Evolutionary conservation across 768 basidiomycete species (phyloP).

Genomic region (Gloeostereum incarnatum): DNA sequence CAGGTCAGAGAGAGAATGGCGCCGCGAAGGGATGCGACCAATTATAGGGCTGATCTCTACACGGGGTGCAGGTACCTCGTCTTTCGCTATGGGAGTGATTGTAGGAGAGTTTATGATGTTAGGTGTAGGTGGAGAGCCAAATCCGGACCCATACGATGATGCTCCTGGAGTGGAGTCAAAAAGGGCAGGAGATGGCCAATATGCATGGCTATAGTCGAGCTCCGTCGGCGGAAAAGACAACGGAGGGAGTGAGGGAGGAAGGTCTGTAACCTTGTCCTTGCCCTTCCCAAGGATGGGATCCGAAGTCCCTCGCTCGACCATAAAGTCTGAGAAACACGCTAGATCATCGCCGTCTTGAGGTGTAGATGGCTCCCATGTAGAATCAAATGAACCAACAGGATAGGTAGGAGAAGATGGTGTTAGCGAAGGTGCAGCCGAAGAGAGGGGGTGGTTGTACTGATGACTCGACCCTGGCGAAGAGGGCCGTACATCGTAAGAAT

Average conservation of each 20-base stretch:
- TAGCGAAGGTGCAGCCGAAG: too few species aligned
- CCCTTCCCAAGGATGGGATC: conserved; percentile 22
- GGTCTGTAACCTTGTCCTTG: conserved; percentile 48
- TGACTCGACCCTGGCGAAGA: conserved; percentile 9
- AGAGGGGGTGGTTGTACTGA: too few species aligned
- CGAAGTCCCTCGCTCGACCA: too few species aligned
- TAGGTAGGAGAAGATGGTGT: too few species aligned
- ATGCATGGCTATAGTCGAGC: conserved; percentile 31
- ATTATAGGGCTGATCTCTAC: too few species aligned
- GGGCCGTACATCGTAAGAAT: conserved; percentile 26
- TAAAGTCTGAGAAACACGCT: too few species aligned
- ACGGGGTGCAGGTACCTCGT: too few species aligned
- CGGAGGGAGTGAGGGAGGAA: conserved; percentile 57
- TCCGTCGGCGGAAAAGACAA: conserved; percentile 49
- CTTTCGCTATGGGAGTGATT: too few species aligned
- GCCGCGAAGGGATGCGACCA: conserved; percentile 30
- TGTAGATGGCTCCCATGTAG: conserved; percentile 19
- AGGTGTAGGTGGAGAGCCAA: conserved; percentile 12
- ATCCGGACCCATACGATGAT: too few species aligned
- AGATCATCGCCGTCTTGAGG: too few species aligned
- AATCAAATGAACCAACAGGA: neutral
- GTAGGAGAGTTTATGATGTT: too few species aligned
- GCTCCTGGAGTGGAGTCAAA: too few species aligned
- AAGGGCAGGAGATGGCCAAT: conserved; percentile 23
- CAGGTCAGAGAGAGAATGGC: conserved; percentile 48